Percentiles rank a stretch among this genome's conserved stretches.
phyloP scores from a whole-genome alignment of 2,329 filamentous ascomycete genomes.

The Akanthomyces muscarius region DNA sequence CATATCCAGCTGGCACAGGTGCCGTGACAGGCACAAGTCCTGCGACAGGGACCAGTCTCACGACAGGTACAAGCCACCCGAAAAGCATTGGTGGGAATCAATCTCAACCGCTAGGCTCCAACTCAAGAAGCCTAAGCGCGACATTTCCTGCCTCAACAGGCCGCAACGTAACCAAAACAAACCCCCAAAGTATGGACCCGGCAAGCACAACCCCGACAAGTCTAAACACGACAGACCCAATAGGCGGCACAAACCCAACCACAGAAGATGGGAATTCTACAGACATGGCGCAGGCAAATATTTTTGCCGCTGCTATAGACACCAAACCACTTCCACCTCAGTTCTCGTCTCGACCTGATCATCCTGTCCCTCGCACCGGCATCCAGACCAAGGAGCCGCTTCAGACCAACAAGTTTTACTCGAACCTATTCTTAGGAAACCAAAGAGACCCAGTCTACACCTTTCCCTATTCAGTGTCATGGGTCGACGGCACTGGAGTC shows the following conservation, averaged over 20 bases:
- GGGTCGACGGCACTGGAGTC: slow-evolving; percentile 60
- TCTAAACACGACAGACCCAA: background rate
- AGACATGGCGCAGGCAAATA: slow-evolving; percentile 34
- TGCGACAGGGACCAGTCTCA: background rate
- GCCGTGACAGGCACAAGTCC: background rate
- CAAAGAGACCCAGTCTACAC: slow-evolving; percentile 69
- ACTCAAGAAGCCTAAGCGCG: background rate
- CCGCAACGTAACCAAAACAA: background rate
- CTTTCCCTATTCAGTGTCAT: slow-evolving; percentile 69
- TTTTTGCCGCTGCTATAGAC: slow-evolving; percentile 54
- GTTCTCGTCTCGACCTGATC: slow-evolving; percentile 48
- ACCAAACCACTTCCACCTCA: slow-evolving; percentile 46
- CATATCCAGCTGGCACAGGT: background rate
- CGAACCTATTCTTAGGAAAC: slow-evolving; percentile 72
- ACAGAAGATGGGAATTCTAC: background rate
- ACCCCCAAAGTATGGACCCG: too few relatives aligned
- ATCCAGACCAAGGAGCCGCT: slow-evolving; percentile 48
- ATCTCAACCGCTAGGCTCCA: background rate
- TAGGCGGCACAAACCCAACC: background rate
- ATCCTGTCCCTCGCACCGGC: slow-evolving; percentile 54
- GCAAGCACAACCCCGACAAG: background rate
- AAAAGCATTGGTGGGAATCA: background rate
- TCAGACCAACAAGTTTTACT: slow-evolving; percentile 76
- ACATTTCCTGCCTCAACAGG: background rate
- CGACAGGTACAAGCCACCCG: background rate